Conservation (phyloP, 176 grass and related monocot genomes). For the Lolium multiflorum region DNA sequence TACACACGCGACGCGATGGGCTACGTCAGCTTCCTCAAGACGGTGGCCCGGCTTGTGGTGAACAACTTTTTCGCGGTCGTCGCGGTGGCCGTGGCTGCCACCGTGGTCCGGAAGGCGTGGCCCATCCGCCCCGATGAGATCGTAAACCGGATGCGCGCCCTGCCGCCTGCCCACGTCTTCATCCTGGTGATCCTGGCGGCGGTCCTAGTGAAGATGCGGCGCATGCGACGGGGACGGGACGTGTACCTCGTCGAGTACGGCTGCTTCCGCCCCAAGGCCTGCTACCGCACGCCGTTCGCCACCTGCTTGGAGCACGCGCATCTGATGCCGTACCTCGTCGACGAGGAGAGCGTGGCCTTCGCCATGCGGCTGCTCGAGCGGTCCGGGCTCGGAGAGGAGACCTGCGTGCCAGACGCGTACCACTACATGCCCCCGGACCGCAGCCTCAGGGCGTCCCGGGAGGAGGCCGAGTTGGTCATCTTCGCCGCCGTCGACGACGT, state of each 20-base stretch:
- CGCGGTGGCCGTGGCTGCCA: neutral
- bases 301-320: conserved; percentile 1
- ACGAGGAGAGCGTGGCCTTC: conserved; percentile 25
- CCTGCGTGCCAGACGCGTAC: conserved; percentile 6
- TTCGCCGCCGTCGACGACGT: conserved; percentile 42
- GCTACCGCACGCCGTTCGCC: neutral
- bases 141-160: neutral
- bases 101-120: neutral
- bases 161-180: neutral
- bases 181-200: neutral
- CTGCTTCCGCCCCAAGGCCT: conserved; percentile 8
- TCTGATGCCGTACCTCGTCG: conserved; percentile 11
- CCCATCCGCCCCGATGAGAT: neutral
- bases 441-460: neutral
- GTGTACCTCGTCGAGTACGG: conserved; percentile 14
- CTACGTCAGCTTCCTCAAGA: neutral
- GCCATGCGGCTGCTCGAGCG: conserved; percentile 19
- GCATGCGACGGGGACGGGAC: neutral
- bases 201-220: neutral
- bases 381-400: neutral
- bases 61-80: neutral
- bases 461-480: conserved; percentile 38
- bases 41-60: neutral
- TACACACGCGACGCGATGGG: neutral
- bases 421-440: conserved; percentile 23